Evolutionary conservation across 208 protist genomes (phyloP).

Genomic region (Leishmania aethiopica): DNA sequence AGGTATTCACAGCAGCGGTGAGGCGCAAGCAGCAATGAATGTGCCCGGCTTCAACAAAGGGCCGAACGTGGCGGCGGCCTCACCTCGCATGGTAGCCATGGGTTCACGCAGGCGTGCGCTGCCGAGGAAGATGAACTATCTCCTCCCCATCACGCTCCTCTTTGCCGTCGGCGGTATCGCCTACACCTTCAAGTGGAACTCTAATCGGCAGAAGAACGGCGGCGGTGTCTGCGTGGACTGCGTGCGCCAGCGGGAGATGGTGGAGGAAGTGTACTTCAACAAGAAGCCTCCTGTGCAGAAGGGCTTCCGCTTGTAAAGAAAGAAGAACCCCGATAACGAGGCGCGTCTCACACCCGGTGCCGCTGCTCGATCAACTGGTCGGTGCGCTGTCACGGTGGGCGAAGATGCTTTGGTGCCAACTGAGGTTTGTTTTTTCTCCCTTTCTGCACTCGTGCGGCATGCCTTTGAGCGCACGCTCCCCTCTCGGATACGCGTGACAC

Average conservation of each 20-base stretch:
- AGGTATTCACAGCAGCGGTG: not conserved
- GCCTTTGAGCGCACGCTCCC: not conserved
- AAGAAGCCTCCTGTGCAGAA: conserved; percentile 58
- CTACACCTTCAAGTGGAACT: conserved; percentile 75
- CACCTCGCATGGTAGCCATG: conserved; percentile 36
- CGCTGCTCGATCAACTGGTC: not conserved
- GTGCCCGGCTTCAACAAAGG: conserved; percentile 27
- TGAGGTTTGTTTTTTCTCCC: not conserved
- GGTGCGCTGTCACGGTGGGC: not conserved
- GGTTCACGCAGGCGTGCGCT: conserved; percentile 1
- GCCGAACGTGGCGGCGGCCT: conserved; percentile 23
- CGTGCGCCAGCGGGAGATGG: conserved; percentile 80
- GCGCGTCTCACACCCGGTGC: not conserved
- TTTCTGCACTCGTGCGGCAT: not conserved
- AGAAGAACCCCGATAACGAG: not conserved
- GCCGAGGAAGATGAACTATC: conserved; percentile 24
- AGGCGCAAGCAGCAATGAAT: conserved; percentile 18
- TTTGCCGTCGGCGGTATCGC: conserved; percentile 66
- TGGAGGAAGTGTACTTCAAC: conserved; percentile 80
- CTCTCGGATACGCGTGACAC: not conserved
- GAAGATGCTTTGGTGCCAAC: not conserved
- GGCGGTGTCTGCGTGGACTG: conserved; percentile 82
- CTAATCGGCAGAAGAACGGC: conserved; percentile 65
- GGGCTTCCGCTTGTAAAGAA: conserved; percentile 50
- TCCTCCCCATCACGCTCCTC: conserved; percentile 61